Evolutionary conservation across 352 stramenopile species (phyloP).

Genomic region (Pythium dissimile): DNA sequence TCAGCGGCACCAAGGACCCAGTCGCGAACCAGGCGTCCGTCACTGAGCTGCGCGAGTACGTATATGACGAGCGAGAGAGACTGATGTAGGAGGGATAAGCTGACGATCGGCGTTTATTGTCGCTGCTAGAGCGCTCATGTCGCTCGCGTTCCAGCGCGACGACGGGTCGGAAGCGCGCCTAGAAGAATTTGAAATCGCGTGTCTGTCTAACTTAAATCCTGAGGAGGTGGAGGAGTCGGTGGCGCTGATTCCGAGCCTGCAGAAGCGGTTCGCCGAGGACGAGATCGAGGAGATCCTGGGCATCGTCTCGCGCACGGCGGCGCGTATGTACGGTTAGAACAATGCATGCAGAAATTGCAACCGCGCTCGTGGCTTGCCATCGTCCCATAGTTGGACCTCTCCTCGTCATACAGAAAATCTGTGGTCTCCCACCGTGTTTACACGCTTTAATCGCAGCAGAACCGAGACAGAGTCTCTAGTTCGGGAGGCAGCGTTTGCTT

Average conservation of each 20-base stretch:
- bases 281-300: constrained; percentile 89
- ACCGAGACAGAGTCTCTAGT: constrained; percentile 37
- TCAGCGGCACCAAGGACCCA: constrained; percentile 89
- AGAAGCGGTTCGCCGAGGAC: constrained; percentile 86
- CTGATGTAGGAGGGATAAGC: background rate
- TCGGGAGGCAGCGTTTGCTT: constrained; percentile 46
- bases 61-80: background rate
- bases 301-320: constrained; percentile 84
- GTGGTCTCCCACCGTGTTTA: too few relatives aligned
- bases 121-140: constrained; percentile 69
- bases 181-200: constrained; percentile 89
- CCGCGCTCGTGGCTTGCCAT: background rate
- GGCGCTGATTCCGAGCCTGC: constrained; percentile 84
- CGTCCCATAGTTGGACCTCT: too few relatives aligned
- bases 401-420: too few relatives aligned
- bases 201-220: constrained; percentile 87
- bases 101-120: background rate
- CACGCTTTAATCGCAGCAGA: constrained; percentile 15
- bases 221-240: constrained; percentile 88
- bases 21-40: constrained; percentile 89
- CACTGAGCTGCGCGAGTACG: constrained; percentile 84
- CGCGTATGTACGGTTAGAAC: constrained; percentile 79
- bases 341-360: too few relatives aligned
- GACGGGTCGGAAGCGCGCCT: constrained; percentile 77
- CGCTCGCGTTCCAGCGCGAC: constrained; percentile 78